Percentiles rank a stretch among this genome's conserved stretches.
These are phyloP conservation scores for Solanum chiquidenum DNA, from an alignment of 257 asterid genomes.

Conservation along the genomic window DNA sequence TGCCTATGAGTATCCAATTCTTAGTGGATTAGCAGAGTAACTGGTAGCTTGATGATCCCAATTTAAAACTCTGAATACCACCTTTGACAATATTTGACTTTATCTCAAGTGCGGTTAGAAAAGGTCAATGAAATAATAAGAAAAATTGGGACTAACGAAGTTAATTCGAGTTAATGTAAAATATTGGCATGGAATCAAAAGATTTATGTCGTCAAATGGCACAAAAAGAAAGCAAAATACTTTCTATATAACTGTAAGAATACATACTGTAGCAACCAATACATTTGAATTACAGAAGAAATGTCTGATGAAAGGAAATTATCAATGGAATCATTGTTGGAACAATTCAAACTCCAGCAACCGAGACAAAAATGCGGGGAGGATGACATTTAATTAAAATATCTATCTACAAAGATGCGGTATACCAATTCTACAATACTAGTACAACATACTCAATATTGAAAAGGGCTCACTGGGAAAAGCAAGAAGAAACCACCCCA, in stretches of 20 bases:
- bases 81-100: not conserved
- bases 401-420: slow-evolving; percentile 56
- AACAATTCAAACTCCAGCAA: slow-evolving; percentile 32
- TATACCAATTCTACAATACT: slow-evolving; percentile 28
- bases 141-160: not conserved
- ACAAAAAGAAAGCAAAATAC: not conserved
- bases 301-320: not conserved
- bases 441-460: slow-evolving; percentile 34
- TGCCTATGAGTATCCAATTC: not conserved
- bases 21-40: not conserved
- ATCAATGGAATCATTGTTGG: slow-evolving; percentile 5
- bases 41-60: not conserved
- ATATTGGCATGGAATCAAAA: not conserved
- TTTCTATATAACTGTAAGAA: not conserved
- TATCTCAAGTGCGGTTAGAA: not conserved
- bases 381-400: slow-evolving; percentile 14
- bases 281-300: not conserved
- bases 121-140: not conserved
- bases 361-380: slow-evolving; percentile 19
- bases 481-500: slow-evolving; percentile 29
- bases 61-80: not conserved
- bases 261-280: not conserved
- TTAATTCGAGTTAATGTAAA: not conserved
- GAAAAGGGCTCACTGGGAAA: slow-evolving; percentile 25
- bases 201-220: not conserved